phyloP scores from a whole-genome alignment of 2,329 filamentous ascomycete genomes.

The Trichoderma lentiforme region DNA sequence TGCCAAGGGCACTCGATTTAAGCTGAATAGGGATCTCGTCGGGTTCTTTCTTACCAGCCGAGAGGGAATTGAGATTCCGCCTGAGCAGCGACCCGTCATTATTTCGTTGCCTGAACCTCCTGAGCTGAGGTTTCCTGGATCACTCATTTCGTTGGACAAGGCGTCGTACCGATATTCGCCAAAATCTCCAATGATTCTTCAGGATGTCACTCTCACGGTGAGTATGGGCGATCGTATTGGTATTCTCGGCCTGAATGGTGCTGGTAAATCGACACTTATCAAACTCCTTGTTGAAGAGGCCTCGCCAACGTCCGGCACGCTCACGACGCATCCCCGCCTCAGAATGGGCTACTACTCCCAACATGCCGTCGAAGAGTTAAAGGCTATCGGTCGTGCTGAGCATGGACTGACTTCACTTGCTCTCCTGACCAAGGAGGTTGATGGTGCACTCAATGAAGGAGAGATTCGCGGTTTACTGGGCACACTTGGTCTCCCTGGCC shows the following conservation, averaged over 20 bases:
- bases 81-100: conserved; percentile 56
- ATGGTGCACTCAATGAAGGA: conserved; percentile 58
- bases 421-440: conserved; percentile 56
- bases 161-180: conserved; percentile 61
- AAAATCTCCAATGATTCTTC: conserved; percentile 45
- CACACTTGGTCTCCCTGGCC: conserved; percentile 66
- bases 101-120: conserved; percentile 60
- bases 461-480: conserved; percentile 64
- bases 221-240: conserved; percentile 72
- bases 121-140: conserved; percentile 71
- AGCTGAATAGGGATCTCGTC: conserved; percentile 69
- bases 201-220: conserved; percentile 64
- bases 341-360: conserved; percentile 77
- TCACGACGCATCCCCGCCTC: conserved; percentile 65
- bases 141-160: conserved; percentile 69
- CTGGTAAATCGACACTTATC: conserved; percentile 77
- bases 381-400: conserved; percentile 47
- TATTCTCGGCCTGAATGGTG: conserved; percentile 74
- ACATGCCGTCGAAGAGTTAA: conserved; percentile 69
- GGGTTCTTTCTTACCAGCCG: conserved; percentile 60
- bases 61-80: conserved; percentile 68
- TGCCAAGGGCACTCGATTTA: conserved; percentile 71
- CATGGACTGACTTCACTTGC: conserved; percentile 61
- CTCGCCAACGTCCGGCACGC: conserved; percentile 57
- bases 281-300: conserved; percentile 63